Evolutionary conservation across 2,329 filamentous ascomycete genomes (phyloP).

Genomic region (Fulvia fulva): DNA sequence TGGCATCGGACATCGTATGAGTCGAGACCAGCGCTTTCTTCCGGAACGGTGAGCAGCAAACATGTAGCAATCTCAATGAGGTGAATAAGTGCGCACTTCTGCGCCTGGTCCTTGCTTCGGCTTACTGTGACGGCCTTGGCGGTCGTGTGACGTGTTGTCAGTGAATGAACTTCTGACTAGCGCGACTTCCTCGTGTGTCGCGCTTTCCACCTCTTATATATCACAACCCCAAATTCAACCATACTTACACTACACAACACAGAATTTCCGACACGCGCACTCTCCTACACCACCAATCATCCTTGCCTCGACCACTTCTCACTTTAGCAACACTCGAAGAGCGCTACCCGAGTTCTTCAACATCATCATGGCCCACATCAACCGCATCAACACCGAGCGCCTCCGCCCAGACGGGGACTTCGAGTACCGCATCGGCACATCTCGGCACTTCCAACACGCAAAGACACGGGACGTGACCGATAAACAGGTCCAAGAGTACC

Average conservation of each 20-base stretch:
- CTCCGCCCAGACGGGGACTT: neutral
- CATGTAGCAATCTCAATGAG: too few species aligned
- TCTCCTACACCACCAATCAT: neutral
- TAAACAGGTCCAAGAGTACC: neutral
- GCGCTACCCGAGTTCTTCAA: neutral
- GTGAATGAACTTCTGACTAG: neutral
- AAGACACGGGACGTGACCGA: neutral
- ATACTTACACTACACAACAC: neutral
- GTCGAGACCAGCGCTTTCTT: too few species aligned
- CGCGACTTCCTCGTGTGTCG: neutral
- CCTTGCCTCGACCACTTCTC: neutral
- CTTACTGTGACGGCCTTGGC: too few species aligned
- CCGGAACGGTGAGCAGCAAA: too few species aligned
- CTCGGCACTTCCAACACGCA: neutral
- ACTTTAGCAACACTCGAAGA: neutral
- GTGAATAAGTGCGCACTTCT: too few species aligned
- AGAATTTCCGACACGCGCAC: neutral
- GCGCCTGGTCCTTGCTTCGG: too few species aligned
- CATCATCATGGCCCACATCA: neutral
- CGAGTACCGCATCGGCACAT: neutral
- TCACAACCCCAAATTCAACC: too few species aligned
- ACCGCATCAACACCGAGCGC: neutral
- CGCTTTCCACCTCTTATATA: too few species aligned
- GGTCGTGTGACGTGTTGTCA: neutral
- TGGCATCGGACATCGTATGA: too few species aligned